Conservation (phyloP, 805 yeast genomes). For the Wickerhamiella galacta region DNA sequence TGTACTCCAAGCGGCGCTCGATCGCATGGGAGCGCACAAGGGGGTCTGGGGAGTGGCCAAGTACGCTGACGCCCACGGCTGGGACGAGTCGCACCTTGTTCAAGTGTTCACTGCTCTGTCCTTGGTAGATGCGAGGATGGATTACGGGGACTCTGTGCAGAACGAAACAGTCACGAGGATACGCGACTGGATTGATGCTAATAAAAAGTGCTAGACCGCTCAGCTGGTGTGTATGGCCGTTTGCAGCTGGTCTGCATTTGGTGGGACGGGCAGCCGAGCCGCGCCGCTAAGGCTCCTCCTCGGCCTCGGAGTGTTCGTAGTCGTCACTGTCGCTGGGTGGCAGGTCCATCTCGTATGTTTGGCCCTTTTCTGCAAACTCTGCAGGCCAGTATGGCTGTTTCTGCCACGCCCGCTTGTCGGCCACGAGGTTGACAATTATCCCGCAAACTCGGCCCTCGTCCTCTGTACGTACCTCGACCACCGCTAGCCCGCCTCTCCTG, state of each 20-base stretch:
- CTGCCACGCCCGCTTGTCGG: conserved; percentile 21
- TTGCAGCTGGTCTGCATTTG: too few relatives aligned
- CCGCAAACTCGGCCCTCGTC: conserved; percentile 18
- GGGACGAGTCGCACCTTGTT: background rate
- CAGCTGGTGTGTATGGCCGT: too few relatives aligned
- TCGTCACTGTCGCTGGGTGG: conserved; percentile 17
- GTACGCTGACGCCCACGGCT: background rate
- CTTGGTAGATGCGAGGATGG: background rate
- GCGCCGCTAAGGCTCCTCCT: conserved; percentile 4
- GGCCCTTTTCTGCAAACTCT: conserved; percentile 16
- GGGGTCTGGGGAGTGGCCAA: background rate
- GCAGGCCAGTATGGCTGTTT: conserved; percentile 19
- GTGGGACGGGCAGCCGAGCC: background rate
- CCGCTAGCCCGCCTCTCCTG: conserved; percentile 22
- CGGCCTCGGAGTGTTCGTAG: conserved; percentile 12
- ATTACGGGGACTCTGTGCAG: background rate
- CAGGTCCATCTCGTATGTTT: conserved; percentile 11
- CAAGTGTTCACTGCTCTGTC: background rate
- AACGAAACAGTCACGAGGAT: background rate
- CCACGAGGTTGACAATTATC: conserved; percentile 21
- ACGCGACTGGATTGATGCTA: background rate
- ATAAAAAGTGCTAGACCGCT: too few relatives aligned
- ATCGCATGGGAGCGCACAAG: background rate
- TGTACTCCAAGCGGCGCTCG: background rate
- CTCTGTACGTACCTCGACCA: conserved; percentile 12